Percentiles rank a stretch among this genome's conserved stretches.
Evolutionary conservation across 2,329 filamentous ascomycete species (phyloP).

Genomic region (Mycosphaerelloides madeirae): DNA sequence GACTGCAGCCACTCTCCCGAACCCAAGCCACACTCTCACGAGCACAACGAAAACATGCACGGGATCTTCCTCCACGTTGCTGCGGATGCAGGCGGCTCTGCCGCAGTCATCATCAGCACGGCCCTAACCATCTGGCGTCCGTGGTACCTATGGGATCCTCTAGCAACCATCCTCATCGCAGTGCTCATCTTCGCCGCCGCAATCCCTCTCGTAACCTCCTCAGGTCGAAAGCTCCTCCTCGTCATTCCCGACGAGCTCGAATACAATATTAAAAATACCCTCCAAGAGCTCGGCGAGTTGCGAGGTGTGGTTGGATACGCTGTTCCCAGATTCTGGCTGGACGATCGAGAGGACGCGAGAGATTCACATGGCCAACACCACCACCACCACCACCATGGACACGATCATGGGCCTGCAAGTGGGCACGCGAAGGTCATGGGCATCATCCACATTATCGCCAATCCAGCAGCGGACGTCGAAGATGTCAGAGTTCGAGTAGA

Average conservation of each 20-base stretch:
- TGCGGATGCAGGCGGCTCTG: slow-evolving; percentile 88
- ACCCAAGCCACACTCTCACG: slow-evolving; percentile 14
- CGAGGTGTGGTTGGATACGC: slow-evolving; percentile 81
- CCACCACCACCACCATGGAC: slow-evolving; percentile 42
- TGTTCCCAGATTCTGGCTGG: slow-evolving; percentile 88
- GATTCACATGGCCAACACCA: slow-evolving; percentile 43
- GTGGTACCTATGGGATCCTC: slow-evolving; percentile 90
- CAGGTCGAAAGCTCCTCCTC: slow-evolving; percentile 75
- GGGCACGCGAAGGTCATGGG: slow-evolving; percentile 58
- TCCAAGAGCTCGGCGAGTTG: slow-evolving; percentile 76
- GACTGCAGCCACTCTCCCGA: slow-evolving; percentile 13
- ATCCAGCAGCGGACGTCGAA: slow-evolving; percentile 66
- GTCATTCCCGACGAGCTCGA: slow-evolving; percentile 81
- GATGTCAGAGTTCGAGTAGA: slow-evolving; percentile 77
- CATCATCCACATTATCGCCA: slow-evolving; percentile 79
- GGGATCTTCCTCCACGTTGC: slow-evolving; percentile 95
- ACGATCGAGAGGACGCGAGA: slow-evolving; percentile 54
- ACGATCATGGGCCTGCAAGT: slow-evolving; percentile 20
- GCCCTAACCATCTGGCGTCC: slow-evolving; percentile 78
- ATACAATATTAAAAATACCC: slow-evolving; percentile 78
- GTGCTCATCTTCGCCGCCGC: slow-evolving; percentile 90
- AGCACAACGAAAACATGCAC: slow-evolving; percentile 94
- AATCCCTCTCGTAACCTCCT: slow-evolving; percentile 78
- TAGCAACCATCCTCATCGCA: slow-evolving; percentile 91
- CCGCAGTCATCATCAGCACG: slow-evolving; percentile 90